Percentiles rank a stretch among this genome's conserved stretches.
These are phyloP conservation scores for Ceratocystiopsis sp. DNA, from an alignment of 2,329 filamentous ascomycete species.

Conservation along the genomic window DNA sequence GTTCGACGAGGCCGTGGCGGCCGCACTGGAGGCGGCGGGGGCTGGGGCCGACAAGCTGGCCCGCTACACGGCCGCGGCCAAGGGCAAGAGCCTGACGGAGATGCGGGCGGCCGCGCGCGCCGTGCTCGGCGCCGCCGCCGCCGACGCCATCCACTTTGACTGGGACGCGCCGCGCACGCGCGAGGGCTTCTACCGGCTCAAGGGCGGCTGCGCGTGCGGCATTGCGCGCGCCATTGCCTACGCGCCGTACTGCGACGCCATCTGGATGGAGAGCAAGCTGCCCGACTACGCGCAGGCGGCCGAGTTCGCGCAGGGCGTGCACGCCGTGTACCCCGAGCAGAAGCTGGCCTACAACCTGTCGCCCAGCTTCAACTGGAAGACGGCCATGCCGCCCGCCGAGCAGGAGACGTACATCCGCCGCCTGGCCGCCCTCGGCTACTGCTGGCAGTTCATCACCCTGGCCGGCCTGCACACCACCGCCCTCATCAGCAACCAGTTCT, in stretches of 20 bases:
- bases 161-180: constrained; percentile 89
- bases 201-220: constrained; percentile 81
- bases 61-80: constrained; percentile 58
- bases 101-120: constrained; percentile 62
- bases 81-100: constrained; percentile 80
- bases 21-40: constrained; percentile 39
- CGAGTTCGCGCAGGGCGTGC: constrained; percentile 86
- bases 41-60: constrained; percentile 40
- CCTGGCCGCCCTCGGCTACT: constrained; percentile 77
- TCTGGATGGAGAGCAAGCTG: constrained; percentile 99
- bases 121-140: constrained; percentile 53
- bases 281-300: constrained; percentile 82
- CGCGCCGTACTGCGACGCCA: constrained; percentile 83
- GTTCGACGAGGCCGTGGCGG: constrained; percentile 78
- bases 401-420: constrained; percentile 96
- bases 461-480: constrained; percentile 92
- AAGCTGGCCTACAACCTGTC: constrained; percentile 99
- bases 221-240: constrained; percentile 83
- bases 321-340: constrained; percentile 87
- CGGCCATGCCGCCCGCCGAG: constrained; percentile 77
- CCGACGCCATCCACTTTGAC: constrained; percentile 72
- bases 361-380: constrained; percentile 99
- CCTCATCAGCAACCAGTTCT: constrained; percentile 79
- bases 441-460: constrained; percentile 99
- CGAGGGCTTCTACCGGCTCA: constrained; percentile 87